A percentile compares a stretch with the other conserved stretches of the same genome.
These are phyloP conservation scores for Boletellus ananas DNA, from an alignment of 768 basidiomycete species.

Conservation along the genomic window DNA sequence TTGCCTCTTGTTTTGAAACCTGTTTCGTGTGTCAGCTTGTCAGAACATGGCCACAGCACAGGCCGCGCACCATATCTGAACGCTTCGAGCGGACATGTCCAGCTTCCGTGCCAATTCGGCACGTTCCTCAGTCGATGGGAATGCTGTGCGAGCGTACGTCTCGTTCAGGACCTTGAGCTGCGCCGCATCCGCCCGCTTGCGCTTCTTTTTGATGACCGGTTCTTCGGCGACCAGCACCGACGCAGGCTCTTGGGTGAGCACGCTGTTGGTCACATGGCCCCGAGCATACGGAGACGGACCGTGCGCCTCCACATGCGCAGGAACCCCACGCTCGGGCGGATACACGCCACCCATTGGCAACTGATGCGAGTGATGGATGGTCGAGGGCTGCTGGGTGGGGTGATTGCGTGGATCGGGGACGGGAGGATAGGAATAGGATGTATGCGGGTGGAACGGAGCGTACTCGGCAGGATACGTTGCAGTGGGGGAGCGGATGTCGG, in stretches of 20 bases:
- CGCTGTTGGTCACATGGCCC: slow-evolving; percentile 28
- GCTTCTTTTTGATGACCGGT: slow-evolving; percentile 81
- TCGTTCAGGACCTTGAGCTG: slow-evolving; percentile 81
- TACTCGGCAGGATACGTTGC: slow-evolving; percentile 59
- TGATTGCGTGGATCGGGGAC: slow-evolving; percentile 37
- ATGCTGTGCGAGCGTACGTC: slow-evolving; percentile 76
- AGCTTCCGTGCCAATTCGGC: slow-evolving; percentile 67
- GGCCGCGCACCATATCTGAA: slow-evolving; percentile 73
- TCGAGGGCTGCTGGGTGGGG: slow-evolving; percentile 20
- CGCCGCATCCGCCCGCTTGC: slow-evolving; percentile 77
- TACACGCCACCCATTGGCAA: slow-evolving; percentile 26
- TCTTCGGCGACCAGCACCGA: slow-evolving; percentile 46
- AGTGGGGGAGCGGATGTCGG: slow-evolving; percentile 59
- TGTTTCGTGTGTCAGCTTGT: slow-evolving; percentile 32
- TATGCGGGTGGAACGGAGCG: slow-evolving; percentile 40
- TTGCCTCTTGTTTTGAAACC: slow-evolving; percentile 88
- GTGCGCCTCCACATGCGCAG: slow-evolving; percentile 38
- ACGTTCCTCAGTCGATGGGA: slow-evolving; percentile 87
- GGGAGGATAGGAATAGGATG: slow-evolving; percentile 31
- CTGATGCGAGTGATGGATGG: slow-evolving; percentile 27
- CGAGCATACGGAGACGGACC: slow-evolving; percentile 54
- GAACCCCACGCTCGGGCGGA: slow-evolving; percentile 33
- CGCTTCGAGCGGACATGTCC: slow-evolving; percentile 81
- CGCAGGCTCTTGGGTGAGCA: slow-evolving; percentile 33
- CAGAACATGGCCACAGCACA: slow-evolving; percentile 9